These are phyloP conservation scores for Suillus ampliporus DNA, from an alignment of 768 basidiomycete genomes.

Conservation along the genomic window DNA sequence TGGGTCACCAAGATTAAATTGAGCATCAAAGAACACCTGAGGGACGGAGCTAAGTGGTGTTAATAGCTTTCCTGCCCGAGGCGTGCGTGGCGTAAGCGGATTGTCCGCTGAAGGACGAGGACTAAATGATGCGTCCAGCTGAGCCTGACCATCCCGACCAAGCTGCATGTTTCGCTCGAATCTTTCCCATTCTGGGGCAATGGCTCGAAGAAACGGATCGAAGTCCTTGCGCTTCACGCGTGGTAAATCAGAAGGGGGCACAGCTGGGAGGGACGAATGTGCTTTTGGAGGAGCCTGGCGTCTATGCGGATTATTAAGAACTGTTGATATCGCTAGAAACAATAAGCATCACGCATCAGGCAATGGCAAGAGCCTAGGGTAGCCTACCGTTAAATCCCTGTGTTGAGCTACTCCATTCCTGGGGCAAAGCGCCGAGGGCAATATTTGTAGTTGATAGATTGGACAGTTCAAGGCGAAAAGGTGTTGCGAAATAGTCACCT, in stretches of 20 bases:
- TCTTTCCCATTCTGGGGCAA: slow-evolving; percentile 78
- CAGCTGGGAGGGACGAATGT: slow-evolving; percentile 77
- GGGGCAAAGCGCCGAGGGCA: slow-evolving; percentile 53
- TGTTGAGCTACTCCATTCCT: slow-evolving; percentile 79
- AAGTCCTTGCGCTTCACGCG: slow-evolving; percentile 85
- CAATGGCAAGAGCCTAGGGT: slow-evolving; percentile 1
- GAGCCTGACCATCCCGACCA: slow-evolving; percentile 38
- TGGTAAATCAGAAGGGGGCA: slow-evolving; percentile 75
- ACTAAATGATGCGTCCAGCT: slow-evolving; percentile 24
- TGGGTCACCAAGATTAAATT: slow-evolving; percentile 85
- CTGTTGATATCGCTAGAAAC: slow-evolving; percentile 86
- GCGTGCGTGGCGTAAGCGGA: slow-evolving; percentile 32
- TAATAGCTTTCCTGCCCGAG: slow-evolving; percentile 49
- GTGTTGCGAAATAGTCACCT: slow-evolving; percentile 58
- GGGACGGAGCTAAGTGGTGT: slow-evolving; percentile 82
- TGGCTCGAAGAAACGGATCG: slow-evolving; percentile 75
- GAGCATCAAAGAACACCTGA: slow-evolving; percentile 73
- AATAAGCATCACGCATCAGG: slow-evolving; percentile 14
- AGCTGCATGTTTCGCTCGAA: slow-evolving; percentile 56
- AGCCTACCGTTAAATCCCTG: slow-evolving; percentile 88
- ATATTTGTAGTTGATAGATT: slow-evolving; percentile 56
- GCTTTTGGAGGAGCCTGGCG: slow-evolving; percentile 87
- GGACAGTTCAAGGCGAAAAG: slow-evolving; percentile 49
- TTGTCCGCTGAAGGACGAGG: slow-evolving; percentile 13
- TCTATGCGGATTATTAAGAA: slow-evolving; percentile 89